Conservation (phyloP, 2,329 filamentous ascomycete genomes). For the Aspergillus versicolor region DNA sequence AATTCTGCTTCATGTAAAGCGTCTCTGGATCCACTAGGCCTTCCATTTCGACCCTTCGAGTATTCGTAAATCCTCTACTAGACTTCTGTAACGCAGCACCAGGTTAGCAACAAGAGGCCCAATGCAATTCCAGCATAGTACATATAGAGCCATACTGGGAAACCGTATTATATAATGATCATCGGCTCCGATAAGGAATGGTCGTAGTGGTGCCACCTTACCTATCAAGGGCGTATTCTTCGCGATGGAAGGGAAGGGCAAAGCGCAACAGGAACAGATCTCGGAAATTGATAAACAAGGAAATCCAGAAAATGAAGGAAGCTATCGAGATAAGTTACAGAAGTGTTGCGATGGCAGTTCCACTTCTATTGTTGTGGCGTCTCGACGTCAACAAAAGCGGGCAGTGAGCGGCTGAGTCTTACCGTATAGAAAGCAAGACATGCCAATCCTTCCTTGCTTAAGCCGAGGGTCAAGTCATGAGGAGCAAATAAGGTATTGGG, state of each 20-base stretch:
- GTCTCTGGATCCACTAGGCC: slow-evolving; percentile 77
- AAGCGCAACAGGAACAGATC: slow-evolving; percentile 4
- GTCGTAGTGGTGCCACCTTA: slow-evolving; percentile 2
- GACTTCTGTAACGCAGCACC: neutral
- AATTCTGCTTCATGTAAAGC: slow-evolving; percentile 89
- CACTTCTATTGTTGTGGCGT: slow-evolving; percentile 17
- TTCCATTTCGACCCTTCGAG: slow-evolving; percentile 34
- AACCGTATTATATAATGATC: neutral
- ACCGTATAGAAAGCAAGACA: neutral
- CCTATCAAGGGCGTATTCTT: slow-evolving; percentile 11
- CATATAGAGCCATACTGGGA: neutral
- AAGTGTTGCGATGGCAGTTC: slow-evolving; percentile 1
- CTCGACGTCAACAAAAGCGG: slow-evolving; percentile 12
- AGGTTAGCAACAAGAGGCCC: slow-evolving; percentile 1
- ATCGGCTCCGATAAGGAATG: neutral
- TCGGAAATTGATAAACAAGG: slow-evolving; percentile 3
- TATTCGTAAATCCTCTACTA: slow-evolving; percentile 1
- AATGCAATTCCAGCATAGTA: neutral
- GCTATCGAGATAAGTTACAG: slow-evolving; percentile 7
- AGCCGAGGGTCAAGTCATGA: slow-evolving; percentile 1
- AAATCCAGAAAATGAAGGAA: slow-evolving; percentile 1
- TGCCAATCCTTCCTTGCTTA: slow-evolving; percentile 13
- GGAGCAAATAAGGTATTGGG: neutral
- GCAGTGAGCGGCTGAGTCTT: slow-evolving; percentile 7
- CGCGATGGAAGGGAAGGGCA: slow-evolving; percentile 5